Evolutionary conservation across 768 basidiomycete genomes (phyloP).

Genomic region (Tulasnella sp.): DNA sequence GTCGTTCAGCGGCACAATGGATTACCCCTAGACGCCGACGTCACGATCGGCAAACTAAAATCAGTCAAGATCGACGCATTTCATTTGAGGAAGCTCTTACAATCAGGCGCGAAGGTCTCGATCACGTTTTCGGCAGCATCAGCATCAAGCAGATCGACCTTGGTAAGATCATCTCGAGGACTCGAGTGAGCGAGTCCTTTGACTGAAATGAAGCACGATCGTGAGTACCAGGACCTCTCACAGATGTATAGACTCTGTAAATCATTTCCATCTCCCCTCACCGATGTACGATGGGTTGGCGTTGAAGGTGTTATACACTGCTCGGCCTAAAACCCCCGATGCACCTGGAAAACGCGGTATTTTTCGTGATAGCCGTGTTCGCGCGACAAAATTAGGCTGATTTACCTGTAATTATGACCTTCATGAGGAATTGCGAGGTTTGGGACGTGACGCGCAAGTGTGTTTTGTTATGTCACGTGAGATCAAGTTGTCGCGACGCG

Average conservation of each 20-base stretch:
- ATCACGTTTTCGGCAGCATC: conserved; percentile 45
- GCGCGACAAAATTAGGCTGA: neutral
- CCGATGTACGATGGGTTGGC: conserved; percentile 22
- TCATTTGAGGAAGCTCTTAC: conserved; percentile 33
- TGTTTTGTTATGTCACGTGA: neutral
- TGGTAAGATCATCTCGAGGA: conserved; percentile 37
- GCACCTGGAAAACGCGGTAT: conserved; percentile 44
- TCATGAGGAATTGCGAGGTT: conserved; percentile 12
- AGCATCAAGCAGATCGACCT: conserved; percentile 57
- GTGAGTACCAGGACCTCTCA: too few relatives aligned
- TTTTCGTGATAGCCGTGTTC: neutral
- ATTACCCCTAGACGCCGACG: conserved; percentile 43
- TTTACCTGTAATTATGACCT: conserved; percentile 17
- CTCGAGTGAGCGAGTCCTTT: conserved; percentile 66
- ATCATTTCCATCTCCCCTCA: conserved; percentile 17
- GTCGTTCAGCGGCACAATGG: conserved; percentile 89
- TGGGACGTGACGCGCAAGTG: neutral
- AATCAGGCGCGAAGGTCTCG: conserved; percentile 47
- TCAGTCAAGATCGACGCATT: conserved; percentile 27
- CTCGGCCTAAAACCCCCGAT: conserved; percentile 80
- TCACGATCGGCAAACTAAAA: neutral
- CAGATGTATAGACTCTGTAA: conserved; percentile 14
- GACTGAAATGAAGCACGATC: conserved; percentile 29
- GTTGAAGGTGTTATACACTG: conserved; percentile 57
- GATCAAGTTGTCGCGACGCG: neutral